Conservation (phyloP, 371 early-diverging fungal genomes). For the Haplosporangium sp. region DNA sequence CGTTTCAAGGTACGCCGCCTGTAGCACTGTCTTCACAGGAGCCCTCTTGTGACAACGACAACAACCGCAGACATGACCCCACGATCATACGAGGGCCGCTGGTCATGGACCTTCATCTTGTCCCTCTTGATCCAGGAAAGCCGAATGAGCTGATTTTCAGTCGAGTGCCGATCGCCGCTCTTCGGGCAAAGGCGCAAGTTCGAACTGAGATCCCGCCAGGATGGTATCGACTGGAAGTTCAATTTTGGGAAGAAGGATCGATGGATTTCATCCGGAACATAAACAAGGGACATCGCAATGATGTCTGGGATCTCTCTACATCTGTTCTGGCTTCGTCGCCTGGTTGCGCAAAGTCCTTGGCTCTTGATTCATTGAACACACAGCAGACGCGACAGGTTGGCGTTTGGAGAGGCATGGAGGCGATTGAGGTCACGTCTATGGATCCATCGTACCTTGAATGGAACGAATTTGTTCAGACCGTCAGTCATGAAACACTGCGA, state of each 20-base stretch:
- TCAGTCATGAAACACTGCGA: slow-evolving; percentile 16
- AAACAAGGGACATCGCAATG: background rate
- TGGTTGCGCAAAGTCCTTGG: slow-evolving; percentile 1
- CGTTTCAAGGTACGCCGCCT: background rate
- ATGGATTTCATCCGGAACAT: background rate
- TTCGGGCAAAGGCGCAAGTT: slow-evolving; percentile 12
- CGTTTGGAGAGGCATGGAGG: slow-evolving; percentile 33
- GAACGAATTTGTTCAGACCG: slow-evolving; percentile 31
- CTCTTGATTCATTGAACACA: background rate
- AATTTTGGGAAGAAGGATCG: slow-evolving; percentile 26
- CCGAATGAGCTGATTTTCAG: slow-evolving; percentile 28
- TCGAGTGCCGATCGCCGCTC: slow-evolving; percentile 13
- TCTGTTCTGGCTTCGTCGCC: slow-evolving; percentile 5
- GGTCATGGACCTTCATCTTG: slow-evolving; percentile 33
- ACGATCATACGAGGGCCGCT: background rate
- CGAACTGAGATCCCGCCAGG: slow-evolving; percentile 25
- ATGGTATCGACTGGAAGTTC: slow-evolving; percentile 40
- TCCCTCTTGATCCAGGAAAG: slow-evolving; percentile 29
- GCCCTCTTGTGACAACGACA: background rate
- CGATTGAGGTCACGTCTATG: slow-evolving; percentile 28
- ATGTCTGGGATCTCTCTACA: slow-evolving; percentile 1
- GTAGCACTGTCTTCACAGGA: background rate
- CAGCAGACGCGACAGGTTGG: slow-evolving; percentile 16
- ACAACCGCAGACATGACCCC: too few relatives aligned
- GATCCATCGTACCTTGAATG: slow-evolving; percentile 14